These are phyloP conservation scores for Diutina neorugosa DNA, from an alignment of 1,139 yeast genomes.

Conservation along the genomic window DNA sequence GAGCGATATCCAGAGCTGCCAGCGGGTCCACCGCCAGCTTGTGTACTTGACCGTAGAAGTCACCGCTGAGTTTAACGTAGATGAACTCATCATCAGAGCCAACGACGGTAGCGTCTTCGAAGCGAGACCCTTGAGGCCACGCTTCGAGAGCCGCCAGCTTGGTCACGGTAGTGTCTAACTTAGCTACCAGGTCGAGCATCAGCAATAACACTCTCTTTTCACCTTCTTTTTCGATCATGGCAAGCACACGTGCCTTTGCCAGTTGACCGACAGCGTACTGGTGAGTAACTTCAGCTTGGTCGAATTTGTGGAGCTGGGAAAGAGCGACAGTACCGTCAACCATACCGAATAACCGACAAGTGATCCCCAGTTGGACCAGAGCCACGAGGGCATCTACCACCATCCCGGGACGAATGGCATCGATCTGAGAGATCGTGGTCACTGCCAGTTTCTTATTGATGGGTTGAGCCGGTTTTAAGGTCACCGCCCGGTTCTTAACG, in stretches of 20 bases:
- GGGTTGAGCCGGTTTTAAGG: conserved; percentile 10
- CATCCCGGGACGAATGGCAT: conserved; percentile 77
- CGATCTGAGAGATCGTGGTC: conserved; percentile 53
- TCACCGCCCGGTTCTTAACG: conserved; percentile 8
- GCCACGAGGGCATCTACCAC: conserved; percentile 64
- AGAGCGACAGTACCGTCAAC: conserved; percentile 61
- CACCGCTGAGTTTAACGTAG: conserved; percentile 19
- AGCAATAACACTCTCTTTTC: conserved; percentile 55
- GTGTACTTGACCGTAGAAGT: conserved; percentile 53
- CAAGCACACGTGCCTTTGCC: conserved; percentile 60
- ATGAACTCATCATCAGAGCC: conserved; percentile 39
- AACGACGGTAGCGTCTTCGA: conserved; percentile 48
- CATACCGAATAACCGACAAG: conserved; percentile 58
- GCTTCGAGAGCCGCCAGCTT: conserved; percentile 39
- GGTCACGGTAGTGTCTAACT: conserved; percentile 14
- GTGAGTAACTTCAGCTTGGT: conserved; percentile 39
- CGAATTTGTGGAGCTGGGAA: conserved; percentile 48
- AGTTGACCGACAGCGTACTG: conserved; percentile 55
- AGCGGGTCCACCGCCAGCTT: conserved; percentile 54
- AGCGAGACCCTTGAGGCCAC: conserved; percentile 64
- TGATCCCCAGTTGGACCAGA: conserved; percentile 51
- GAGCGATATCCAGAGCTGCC: conserved; percentile 27
- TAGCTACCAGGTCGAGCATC: conserved; percentile 41
- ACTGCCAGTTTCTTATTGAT: conserved; percentile 14
- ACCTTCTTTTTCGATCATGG: conserved; percentile 44